Evolutionary conservation across 768 basidiomycete species (phyloP).

Genomic region (Cystofilobasidium bisporidii): DNA sequence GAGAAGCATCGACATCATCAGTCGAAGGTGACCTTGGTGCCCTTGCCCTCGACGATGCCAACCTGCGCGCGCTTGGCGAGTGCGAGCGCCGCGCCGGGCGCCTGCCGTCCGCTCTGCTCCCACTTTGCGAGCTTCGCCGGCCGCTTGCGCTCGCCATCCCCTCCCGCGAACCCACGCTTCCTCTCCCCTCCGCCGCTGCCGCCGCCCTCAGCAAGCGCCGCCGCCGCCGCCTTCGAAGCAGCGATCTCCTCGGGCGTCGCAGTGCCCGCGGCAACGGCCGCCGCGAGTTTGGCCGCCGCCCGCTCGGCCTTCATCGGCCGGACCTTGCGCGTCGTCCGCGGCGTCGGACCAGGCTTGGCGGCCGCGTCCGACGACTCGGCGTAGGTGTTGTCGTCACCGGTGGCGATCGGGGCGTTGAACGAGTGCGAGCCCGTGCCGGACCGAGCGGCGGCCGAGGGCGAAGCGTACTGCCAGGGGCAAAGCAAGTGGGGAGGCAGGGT

Average conservation of each 20-base stretch:
- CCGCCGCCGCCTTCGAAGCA: conserved; percentile 14
- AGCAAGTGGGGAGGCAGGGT: conserved; percentile 21
- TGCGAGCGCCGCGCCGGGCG: conserved; percentile 44
- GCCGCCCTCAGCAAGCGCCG: conserved; percentile 16
- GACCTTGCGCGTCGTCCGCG: conserved; percentile 4
- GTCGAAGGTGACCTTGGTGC: conserved; percentile 44
- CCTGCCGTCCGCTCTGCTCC: conserved; percentile 38
- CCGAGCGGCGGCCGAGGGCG: conserved; percentile 38
- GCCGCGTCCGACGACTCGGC: neutral
- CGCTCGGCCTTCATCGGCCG: conserved; percentile 7
- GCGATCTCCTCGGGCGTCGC: conserved; percentile 18
- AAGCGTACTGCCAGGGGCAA: conserved; percentile 37
- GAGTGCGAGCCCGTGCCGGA: conserved; percentile 29
- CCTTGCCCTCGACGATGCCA: conserved; percentile 41
- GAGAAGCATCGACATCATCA: too few relatives aligned
- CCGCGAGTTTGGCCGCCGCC: conserved; percentile 17
- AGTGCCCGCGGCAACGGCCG: conserved; percentile 5
- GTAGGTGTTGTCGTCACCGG: neutral
- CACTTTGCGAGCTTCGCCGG: conserved; percentile 39
- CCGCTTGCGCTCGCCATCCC: conserved; percentile 28
- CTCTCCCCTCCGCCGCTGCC: conserved; percentile 12
- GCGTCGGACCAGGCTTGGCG: neutral
- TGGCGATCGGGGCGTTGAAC: conserved; percentile 28
- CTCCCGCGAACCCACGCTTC: conserved; percentile 20
- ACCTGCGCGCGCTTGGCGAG: conserved; percentile 43